Evolutionary conservation across 192 early-diverging fungal species (phyloP), one percentile per base, ranked within the genome.

Genomic region (Entomortierella beljakovae): DNA sequence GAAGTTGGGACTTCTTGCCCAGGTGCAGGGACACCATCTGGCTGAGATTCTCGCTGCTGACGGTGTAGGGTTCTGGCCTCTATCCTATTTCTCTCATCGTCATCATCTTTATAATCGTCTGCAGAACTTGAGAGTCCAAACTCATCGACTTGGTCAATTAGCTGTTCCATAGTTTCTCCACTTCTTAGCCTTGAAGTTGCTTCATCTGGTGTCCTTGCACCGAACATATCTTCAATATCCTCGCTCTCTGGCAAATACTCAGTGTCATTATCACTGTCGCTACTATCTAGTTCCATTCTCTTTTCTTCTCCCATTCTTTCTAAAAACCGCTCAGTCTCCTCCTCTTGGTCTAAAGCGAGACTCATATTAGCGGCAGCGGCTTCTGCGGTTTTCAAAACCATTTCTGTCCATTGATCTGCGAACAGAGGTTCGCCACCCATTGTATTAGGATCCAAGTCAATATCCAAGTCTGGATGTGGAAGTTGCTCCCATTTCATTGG

Each of bases 401-500:
- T 35, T 0, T 79, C 75, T 8, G 51, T 23, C 75, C 75, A 79
- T 32, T 79, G 67, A 1, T 31, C 25, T 26, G 67, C 55, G 53
- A 79, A 79, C 15, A 79, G n/a, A 18, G 75, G 75, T 16, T 79
- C 75, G 0, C 59, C 75, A 0, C 62, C 75, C 62, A 79, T 64
- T 0, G 67, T 23, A 31, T 29, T 65, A 10, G 75, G 75, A 25
- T 79, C 75, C 5, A 79, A 57, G 46, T 79, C 75, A 33, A 79
- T 79, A 29, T 79, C 75, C 23, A 70, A 31, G 23, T 79, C 75
- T 15, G 75, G 75, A 29, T 50, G 61, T 16, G 75, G 75, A 15
- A 79, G 57, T 22, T 79, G 66, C 20, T 79, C 75, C 75, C 75
- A 79, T 5, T 50, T 62, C 62, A 79, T 52, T 4, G 75, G 75